Evolutionary conservation across 805 yeast genomes (phyloP).

Genomic region (Phaffomyces opuntiae): DNA sequence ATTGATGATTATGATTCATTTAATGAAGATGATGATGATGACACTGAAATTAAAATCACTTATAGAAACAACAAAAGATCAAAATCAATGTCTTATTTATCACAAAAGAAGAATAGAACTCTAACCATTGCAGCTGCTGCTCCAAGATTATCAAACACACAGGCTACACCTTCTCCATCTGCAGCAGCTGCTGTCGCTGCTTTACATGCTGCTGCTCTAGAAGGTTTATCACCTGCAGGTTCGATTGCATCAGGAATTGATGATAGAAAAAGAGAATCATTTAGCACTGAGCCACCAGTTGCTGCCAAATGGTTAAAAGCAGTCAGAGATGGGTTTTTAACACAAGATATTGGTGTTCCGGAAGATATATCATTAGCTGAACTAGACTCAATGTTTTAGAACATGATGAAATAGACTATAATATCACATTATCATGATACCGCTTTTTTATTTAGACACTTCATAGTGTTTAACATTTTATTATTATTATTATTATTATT

Average conservation of each 20-base stretch:
- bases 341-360: slow-evolving; percentile 73
- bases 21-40: slow-evolving; percentile 24
- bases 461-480: neutral
- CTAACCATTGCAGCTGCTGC: slow-evolving; percentile 77
- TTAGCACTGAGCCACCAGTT: slow-evolving; percentile 24
- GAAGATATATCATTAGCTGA: slow-evolving; percentile 74
- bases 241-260: slow-evolving; percentile 25
- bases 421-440: neutral
- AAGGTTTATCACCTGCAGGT: slow-evolving; percentile 38
- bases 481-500: too few relatives aligned
- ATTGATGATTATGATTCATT: slow-evolving; percentile 37
- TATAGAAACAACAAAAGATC: slow-evolving; percentile 48
- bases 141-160: slow-evolving; percentile 65
- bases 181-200: slow-evolving; percentile 76
- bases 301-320: slow-evolving; percentile 66
- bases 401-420: slow-evolving; percentile 9
- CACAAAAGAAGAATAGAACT: slow-evolving; percentile 40
- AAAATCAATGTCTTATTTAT: slow-evolving; percentile 53
- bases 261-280: slow-evolving; percentile 13
- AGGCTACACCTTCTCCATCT: slow-evolving; percentile 48
- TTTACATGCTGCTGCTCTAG: slow-evolving; percentile 58
- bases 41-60: slow-evolving; percentile 32
- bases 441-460: neutral
- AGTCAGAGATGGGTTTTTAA: slow-evolving; percentile 67
- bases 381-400: slow-evolving; percentile 40